These are phyloP conservation scores for Phytophthora cryptogea DNA, from an alignment of 352 stramenopile species.

Conservation along the genomic window DNA sequence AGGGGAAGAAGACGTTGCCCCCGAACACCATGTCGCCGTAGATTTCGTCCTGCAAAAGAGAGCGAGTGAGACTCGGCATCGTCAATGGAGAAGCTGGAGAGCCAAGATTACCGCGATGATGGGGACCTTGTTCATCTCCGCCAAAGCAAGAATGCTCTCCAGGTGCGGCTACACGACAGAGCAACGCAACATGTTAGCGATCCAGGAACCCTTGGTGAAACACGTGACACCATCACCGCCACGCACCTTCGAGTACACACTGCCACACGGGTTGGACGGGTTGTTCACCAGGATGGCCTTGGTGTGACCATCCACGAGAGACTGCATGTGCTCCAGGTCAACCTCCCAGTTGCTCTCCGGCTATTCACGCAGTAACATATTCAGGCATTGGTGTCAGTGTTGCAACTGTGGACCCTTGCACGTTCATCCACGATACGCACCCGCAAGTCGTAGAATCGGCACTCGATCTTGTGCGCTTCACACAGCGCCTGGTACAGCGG, in stretches of 20 bases:
- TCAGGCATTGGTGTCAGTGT: background rate
- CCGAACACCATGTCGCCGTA: constrained; percentile 87
- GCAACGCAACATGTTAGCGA: background rate
- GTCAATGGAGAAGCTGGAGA: constrained; percentile 27
- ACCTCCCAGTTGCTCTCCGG: constrained; percentile 92
- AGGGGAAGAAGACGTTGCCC: constrained; percentile 75
- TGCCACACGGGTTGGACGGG: constrained; percentile 94
- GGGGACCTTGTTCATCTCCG: constrained; percentile 88
- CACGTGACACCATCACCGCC: background rate
- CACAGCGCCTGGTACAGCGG: constrained; percentile 96
- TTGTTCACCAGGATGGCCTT: constrained; percentile 96
- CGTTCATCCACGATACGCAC: constrained; percentile 16
- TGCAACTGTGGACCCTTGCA: background rate
- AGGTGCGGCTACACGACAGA: constrained; percentile 49
- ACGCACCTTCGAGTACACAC: constrained; percentile 89
- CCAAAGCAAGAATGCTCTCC: constrained; percentile 72
- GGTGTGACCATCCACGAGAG: constrained; percentile 83
- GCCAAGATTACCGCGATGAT: constrained; percentile 89
- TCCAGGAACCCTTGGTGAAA: background rate
- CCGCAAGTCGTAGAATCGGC: constrained; percentile 90
- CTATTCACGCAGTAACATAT: constrained; percentile 11
- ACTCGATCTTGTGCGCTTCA: constrained; percentile 90
- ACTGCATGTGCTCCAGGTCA: constrained; percentile 92
- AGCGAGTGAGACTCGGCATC: background rate
- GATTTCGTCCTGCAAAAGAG: constrained; percentile 64